A percentile compares a stretch with the other conserved stretches of the same genome.
Evolutionary conservation across 495 filamentous ascomycete species (phyloP).

Genomic region (Mytilinidion resinicola): DNA sequence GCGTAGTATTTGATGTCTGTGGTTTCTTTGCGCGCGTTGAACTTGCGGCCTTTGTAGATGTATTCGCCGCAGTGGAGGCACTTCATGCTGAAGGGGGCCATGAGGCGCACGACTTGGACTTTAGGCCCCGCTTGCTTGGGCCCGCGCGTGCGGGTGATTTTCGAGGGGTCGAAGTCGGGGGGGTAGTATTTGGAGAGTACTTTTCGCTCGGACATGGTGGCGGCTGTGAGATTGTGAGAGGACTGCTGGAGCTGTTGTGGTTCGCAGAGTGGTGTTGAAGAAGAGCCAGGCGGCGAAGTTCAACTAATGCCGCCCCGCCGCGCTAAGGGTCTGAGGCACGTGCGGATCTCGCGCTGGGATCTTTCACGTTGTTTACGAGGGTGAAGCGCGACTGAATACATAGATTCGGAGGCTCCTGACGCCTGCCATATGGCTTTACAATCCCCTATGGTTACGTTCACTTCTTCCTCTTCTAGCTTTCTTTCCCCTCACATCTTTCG

Average conservation of each 20-base stretch:
- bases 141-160: slow-evolving; percentile 61
- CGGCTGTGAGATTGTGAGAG: not conserved
- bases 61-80: slow-evolving; percentile 89
- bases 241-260: too few relatives aligned
- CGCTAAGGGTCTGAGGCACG: not conserved
- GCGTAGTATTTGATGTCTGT: slow-evolving; percentile 85
- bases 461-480: not conserved
- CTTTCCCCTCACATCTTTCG: not conserved
- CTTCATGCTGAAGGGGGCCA: slow-evolving; percentile 95
- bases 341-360: not conserved
- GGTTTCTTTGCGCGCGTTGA: slow-evolving; percentile 94
- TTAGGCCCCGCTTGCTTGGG: slow-evolving; percentile 72
- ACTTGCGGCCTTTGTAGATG: slow-evolving; percentile 95
- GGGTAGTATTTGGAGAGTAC: slow-evolving; percentile 74
- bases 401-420: not conserved
- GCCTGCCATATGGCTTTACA: not conserved
- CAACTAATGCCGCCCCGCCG: not conserved
- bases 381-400: not conserved
- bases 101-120: slow-evolving; percentile 84
- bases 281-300: not conserved
- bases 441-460: not conserved
- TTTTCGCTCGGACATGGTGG: slow-evolving; percentile 85
- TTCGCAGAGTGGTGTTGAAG: not conserved
- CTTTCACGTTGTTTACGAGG: not conserved
- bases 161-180: slow-evolving; percentile 92